Percentiles rank a stretch among this genome's conserved stretches.
phyloP scores from a whole-genome alignment of 129 eudicot genomes.

The Silybum marianum region DNA sequence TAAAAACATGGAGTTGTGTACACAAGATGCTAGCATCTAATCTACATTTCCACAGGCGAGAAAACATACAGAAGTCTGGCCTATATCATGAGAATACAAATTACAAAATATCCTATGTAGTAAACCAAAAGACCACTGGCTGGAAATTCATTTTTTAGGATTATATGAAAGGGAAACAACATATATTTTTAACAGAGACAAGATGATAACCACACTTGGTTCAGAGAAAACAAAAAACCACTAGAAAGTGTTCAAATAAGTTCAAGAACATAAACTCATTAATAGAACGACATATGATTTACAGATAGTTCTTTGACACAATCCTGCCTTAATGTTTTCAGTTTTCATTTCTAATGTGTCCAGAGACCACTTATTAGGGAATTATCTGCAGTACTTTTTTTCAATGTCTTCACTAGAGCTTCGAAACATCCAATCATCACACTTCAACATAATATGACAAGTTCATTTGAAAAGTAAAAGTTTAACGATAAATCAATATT shows the following conservation, averaged over 20 bases:
- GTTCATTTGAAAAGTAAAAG: background rate
- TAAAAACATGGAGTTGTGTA: conserved; percentile 1
- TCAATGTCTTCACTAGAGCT: background rate
- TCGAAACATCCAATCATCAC: background rate
- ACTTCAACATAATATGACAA: background rate
- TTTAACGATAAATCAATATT: background rate
- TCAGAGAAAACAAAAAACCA: background rate
- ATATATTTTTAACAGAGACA: background rate
- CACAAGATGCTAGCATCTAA: background rate
- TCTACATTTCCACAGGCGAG: background rate
- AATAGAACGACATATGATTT: background rate
- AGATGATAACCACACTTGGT: background rate
- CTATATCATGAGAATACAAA: background rate
- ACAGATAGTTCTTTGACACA: background rate
- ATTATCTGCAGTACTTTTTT: background rate
- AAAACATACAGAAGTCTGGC: background rate
- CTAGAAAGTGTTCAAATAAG: background rate
- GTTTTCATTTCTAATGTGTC: conserved; percentile 2
- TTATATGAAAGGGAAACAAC: background rate
- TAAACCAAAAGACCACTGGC: background rate
- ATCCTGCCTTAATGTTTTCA: background rate
- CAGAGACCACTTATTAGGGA: background rate
- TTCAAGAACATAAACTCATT: background rate
- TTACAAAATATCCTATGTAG: no score
- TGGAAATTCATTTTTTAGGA: background rate